Evolutionary conservation across 1,284 basidiomycete species (phyloP), one percentile per base, ranked within the genome.

Genomic region (Salmacisia buchloeana): DNA sequence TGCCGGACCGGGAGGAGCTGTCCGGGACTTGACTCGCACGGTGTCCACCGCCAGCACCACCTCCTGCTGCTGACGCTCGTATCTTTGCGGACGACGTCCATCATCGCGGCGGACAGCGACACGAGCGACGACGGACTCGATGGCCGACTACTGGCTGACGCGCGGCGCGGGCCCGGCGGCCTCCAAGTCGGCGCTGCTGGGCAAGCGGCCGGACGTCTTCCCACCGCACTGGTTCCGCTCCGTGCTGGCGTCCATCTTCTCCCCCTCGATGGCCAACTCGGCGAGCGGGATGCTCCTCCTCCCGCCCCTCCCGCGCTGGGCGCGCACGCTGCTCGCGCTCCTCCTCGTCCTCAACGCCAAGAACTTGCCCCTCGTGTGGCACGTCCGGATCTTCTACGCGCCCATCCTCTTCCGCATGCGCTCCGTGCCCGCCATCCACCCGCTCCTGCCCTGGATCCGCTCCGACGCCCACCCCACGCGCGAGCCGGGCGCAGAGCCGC

Each of bases 381-480:
- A 54, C 27, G 12, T 33, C 27, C 49, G 49, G 27, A 31, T 54
- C 49, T 54, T 54, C 15, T 54, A 31, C 27, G 45, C 25, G 15
- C 49, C 49, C 3, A 31, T 33, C 13, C 49, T 54, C 6, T 54
- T 54, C 49, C 49, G 49, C 9, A 54, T 54, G 49, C 49, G 49
- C 29, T 27, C 49, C 27, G 49, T 33, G 6, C 49, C 49, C 3
- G 49, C 49, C 12, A 33, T 54, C 27, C 49, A 54, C 49, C 59
- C 64, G n/a, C 63, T 67, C 5, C 31, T 66, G 27, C 61, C 61
- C 45, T 66, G 61, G 61, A 34, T 66, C 21, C 34, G 46, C 31
- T 39, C 41, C 29, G 34, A 58, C 7, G 34, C 46, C 6, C 27
- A 39, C 38, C 15, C 43, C 10, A 65, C 64, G 34, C 66, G 64